Evolutionary conservation across 345 rosid species (phyloP).

Genomic region (Boechera retrofracta): DNA sequence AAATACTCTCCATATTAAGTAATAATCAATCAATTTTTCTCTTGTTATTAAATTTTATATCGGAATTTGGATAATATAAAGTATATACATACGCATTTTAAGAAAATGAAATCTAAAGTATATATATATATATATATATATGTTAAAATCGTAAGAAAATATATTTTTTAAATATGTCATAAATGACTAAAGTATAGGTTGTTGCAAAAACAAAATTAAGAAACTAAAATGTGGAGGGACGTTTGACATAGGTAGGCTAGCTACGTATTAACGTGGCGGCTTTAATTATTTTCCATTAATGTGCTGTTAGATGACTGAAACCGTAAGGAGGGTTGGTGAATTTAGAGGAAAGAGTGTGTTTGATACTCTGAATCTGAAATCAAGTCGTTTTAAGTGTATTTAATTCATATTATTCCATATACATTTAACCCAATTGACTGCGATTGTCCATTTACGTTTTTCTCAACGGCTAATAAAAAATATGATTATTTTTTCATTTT

Average conservation of each 20-base stretch:
- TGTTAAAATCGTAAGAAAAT: not conserved
- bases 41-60: not conserved
- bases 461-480: not conserved
- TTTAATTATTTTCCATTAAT: slow-evolving; percentile 28
- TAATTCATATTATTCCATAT: slow-evolving; percentile 30
- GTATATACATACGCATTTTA: not conserved
- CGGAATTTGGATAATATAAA: not conserved
- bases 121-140: too few relatives aligned
- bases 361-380: slow-evolving; percentile 44
- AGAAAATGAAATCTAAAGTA: not conserved
- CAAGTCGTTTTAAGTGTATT: slow-evolving; percentile 5
- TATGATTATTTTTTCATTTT: too few relatives aligned
- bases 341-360: slow-evolving; percentile 25
- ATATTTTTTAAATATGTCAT: not conserved
- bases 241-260: slow-evolving; percentile 11
- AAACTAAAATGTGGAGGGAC: slow-evolving; percentile 3
- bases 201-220: slow-evolving; percentile 2
- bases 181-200: not conserved
- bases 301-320: slow-evolving; percentile 32
- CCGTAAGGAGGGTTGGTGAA: slow-evolving; percentile 40
- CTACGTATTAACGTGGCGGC: slow-evolving; percentile 15
- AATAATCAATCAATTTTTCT: not conserved
- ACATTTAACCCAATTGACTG: slow-evolving; percentile 40
- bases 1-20: too few relatives aligned
- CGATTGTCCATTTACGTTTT: slow-evolving; percentile 7